Conservation (phyloP, 106 monocot genomes). For the Dioscorea alata region DNA sequence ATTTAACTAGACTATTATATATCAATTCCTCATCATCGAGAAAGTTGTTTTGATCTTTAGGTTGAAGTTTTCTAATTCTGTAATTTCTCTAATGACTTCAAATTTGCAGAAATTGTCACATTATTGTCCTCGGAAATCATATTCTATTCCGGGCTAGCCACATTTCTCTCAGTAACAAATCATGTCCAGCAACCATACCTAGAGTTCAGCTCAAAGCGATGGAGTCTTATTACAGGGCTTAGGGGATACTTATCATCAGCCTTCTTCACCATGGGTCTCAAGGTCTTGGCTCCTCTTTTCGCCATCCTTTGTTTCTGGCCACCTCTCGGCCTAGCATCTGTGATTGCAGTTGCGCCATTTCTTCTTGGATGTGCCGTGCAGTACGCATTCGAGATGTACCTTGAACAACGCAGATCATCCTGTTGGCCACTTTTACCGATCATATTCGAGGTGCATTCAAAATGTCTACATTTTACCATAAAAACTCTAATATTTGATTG, state of each 20-base stretch:
- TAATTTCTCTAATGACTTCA: no score
- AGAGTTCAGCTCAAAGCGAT: slow-evolving; percentile 52
- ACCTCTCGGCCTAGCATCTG: slow-evolving; percentile 42
- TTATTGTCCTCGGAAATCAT: slow-evolving; percentile 47
- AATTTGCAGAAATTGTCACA: slow-evolving; percentile 45
- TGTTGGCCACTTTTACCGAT: slow-evolving; percentile 74
- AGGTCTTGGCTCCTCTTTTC: slow-evolving; percentile 55
- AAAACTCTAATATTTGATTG: background rate
- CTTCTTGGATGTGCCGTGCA: slow-evolving; percentile 62
- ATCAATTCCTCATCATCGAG: no score
- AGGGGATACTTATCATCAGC: slow-evolving; percentile 54
- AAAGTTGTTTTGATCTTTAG: no score
- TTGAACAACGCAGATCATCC: slow-evolving; percentile 27
- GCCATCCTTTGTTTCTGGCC: slow-evolving; percentile 56
- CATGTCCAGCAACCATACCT: slow-evolving; percentile 63
- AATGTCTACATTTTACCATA: background rate
- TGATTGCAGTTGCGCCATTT: slow-evolving; percentile 55
- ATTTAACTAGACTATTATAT: no score
- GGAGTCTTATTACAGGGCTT: slow-evolving; percentile 70
- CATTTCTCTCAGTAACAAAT: slow-evolving; percentile 37
- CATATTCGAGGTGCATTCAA: slow-evolving; percentile 61
- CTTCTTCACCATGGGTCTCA: slow-evolving; percentile 66
- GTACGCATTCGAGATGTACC: slow-evolving; percentile 44
- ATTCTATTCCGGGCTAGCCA: slow-evolving; percentile 56
- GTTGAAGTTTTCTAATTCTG: no score